These are phyloP conservation scores for Hypoxylon fragiforme DNA, from an alignment of 495 filamentous ascomycete genomes.

Conservation along the genomic window DNA sequence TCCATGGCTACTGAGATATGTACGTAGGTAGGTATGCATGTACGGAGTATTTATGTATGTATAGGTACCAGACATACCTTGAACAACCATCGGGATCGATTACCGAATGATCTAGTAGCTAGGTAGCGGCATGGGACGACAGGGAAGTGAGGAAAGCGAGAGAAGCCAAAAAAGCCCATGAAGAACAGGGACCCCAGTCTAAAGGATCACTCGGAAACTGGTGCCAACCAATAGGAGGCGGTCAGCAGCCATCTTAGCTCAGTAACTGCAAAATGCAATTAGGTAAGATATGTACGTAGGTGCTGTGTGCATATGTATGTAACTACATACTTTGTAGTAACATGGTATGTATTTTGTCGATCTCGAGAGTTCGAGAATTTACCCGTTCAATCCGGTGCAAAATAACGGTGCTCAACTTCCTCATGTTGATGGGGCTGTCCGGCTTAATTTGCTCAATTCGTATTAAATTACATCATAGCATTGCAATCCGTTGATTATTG, in stretches of 20 bases:
- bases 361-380: slow-evolving; percentile 33
- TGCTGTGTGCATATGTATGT: not conserved
- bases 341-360: slow-evolving; percentile 23
- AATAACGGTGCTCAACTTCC: slow-evolving; percentile 6
- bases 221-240: not conserved
- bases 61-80: slow-evolving; percentile 14
- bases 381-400: slow-evolving; percentile 24
- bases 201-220: too few relatives aligned
- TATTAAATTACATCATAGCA: slow-evolving; percentile 25
- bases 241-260: not conserved
- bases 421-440: not conserved
- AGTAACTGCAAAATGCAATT: not conserved
- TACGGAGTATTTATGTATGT: slow-evolving; percentile 16
- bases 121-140: slow-evolving; percentile 3
- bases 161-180: not conserved
- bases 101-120: slow-evolving; percentile 24
- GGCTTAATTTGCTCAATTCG: slow-evolving; percentile 7
- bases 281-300: not conserved
- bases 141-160: not conserved
- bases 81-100: slow-evolving; percentile 24
- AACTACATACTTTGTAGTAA: too few relatives aligned
- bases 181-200: too few relatives aligned
- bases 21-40: too few relatives aligned
- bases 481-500: slow-evolving; percentile 16
- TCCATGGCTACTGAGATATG: too few relatives aligned